phyloP scores from a whole-genome alignment of 768 basidiomycete species.

The Hygrophorus russula region DNA sequence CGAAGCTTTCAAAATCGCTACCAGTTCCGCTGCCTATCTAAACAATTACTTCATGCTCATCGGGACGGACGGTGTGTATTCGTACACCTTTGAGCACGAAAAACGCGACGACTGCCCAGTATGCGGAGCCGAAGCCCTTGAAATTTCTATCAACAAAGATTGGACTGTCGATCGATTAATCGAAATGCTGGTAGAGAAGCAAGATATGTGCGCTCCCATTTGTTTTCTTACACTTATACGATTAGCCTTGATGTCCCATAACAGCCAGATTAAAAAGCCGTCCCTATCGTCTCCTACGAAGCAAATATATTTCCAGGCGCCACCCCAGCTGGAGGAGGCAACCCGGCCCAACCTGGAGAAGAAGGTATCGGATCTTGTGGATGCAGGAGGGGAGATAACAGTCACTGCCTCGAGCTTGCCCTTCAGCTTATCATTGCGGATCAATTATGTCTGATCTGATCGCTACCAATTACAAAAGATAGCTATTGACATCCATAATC shows the following conservation, averaged over 20 bases:
- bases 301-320: constrained; percentile 89
- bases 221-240: not conserved
- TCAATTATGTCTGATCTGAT: constrained; percentile 33
- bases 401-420: constrained; percentile 87
- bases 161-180: constrained; percentile 81
- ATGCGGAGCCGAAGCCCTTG: constrained; percentile 84
- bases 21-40: constrained; percentile 85
- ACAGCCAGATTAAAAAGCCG: constrained; percentile 93
- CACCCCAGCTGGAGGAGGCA: constrained; percentile 79
- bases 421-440: constrained; percentile 66
- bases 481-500: no score
- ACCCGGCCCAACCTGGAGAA: constrained; percentile 89
- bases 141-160: constrained; percentile 57
- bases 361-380: constrained; percentile 72
- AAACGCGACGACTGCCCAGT: constrained; percentile 91
- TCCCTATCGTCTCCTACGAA: constrained; percentile 70
- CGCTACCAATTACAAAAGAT: no score
- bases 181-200: constrained; percentile 76
- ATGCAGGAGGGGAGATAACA: constrained; percentile 64
- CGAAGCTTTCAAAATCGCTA: constrained; percentile 98
- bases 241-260: constrained; percentile 6
- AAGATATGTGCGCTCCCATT: constrained; percentile 65
- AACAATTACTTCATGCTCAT: constrained; percentile 99
- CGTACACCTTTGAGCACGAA: constrained; percentile 95
- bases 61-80: constrained; percentile 93